A percentile compares a stretch with the other conserved stretches of the same genome.
Evolutionary conservation across 2,329 filamentous ascomycete genomes (phyloP).

Genomic region (Fusarium annulatum): DNA sequence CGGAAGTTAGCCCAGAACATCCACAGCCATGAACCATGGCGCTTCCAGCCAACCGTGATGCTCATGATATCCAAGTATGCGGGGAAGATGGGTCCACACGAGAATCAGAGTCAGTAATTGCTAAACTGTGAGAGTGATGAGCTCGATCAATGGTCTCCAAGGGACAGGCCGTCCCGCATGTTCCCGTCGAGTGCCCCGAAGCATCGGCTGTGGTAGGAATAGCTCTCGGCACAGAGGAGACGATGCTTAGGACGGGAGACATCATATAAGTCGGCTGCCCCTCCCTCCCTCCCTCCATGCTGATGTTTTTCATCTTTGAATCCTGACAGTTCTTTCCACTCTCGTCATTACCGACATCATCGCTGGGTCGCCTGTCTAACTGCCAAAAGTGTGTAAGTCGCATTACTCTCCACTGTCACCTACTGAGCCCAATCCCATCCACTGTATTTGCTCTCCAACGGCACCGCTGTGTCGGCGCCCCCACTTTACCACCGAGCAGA

Average conservation of each 20-base stretch:
- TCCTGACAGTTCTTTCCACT: conserved; percentile 24
- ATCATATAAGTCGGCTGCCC: conserved; percentile 41
- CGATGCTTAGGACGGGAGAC: conserved; percentile 15
- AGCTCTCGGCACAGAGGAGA: conserved; percentile 46
- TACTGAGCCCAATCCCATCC: conserved; percentile 37
- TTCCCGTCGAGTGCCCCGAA: conserved; percentile 45
- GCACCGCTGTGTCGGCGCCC: conserved; percentile 24
- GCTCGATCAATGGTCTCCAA: conserved; percentile 36
- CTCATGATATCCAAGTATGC: conserved; percentile 40
- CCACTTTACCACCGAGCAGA: conserved; percentile 45
- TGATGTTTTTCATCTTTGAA: conserved; percentile 17
- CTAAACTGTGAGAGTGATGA: conserved; percentile 27
- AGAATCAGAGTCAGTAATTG: conserved; percentile 42
- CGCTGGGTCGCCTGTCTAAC: conserved; percentile 30
- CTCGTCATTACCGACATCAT: conserved; percentile 40
- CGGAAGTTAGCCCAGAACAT: conserved; percentile 17
- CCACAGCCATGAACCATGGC: conserved; percentile 30
- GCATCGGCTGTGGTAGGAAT: conserved; percentile 47
- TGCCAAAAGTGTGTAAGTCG: conserved; percentile 41
- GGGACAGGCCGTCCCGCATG: conserved; percentile 46
- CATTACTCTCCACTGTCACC: conserved; percentile 37
- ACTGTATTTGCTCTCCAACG: conserved; percentile 33
- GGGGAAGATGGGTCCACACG: conserved; percentile 45
- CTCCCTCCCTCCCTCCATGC: conserved; percentile 15
- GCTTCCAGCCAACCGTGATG: conserved; percentile 41